These are phyloP conservation scores for Beta corolliflora DNA, from an alignment of 179 eudicot genomes.

Conservation along the genomic window DNA sequence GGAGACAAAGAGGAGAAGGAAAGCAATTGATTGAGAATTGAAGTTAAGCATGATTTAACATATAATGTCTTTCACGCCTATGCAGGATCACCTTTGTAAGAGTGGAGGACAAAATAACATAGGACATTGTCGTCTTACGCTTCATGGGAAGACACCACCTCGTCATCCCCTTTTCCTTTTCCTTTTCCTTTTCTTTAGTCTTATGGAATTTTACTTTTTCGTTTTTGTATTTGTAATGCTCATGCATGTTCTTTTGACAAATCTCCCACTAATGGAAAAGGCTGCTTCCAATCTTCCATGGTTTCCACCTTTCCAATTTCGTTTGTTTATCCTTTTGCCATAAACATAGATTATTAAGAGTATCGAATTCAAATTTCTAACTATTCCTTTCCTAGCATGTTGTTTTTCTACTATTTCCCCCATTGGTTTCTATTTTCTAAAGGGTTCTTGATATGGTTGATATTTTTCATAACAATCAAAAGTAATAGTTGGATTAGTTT, in stretches of 20 bases:
- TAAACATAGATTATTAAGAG: no score
- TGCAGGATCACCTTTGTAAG: slow-evolving; percentile 11
- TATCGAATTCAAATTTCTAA: no score
- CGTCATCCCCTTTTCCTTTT: slow-evolving; percentile 26
- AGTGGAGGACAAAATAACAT: slow-evolving; percentile 38
- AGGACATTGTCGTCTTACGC: slow-evolving; percentile 31
- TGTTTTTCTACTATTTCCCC: no score
- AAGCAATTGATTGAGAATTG: not conserved
- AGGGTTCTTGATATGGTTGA: no score
- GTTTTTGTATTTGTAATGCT: not conserved
- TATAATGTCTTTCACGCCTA: not conserved
- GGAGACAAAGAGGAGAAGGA: not conserved
- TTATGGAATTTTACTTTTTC: slow-evolving; percentile 11
- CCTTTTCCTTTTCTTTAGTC: slow-evolving; percentile 23
- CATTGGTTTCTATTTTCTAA: no score
- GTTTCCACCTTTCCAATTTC: slow-evolving; percentile 11
- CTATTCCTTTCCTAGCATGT: no score
- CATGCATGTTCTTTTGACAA: slow-evolving; percentile 10
- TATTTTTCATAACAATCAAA: no score
- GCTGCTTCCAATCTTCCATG: slow-evolving; percentile 7
- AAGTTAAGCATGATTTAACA: not conserved
- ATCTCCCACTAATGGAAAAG: slow-evolving; percentile 22
- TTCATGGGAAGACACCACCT: slow-evolving; percentile 30
- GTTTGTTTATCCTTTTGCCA: not conserved
- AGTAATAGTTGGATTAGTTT: no score